phyloP scores from a whole-genome alignment of 148 eudicot genomes.

The Nepenthes mirabilis region DNA sequence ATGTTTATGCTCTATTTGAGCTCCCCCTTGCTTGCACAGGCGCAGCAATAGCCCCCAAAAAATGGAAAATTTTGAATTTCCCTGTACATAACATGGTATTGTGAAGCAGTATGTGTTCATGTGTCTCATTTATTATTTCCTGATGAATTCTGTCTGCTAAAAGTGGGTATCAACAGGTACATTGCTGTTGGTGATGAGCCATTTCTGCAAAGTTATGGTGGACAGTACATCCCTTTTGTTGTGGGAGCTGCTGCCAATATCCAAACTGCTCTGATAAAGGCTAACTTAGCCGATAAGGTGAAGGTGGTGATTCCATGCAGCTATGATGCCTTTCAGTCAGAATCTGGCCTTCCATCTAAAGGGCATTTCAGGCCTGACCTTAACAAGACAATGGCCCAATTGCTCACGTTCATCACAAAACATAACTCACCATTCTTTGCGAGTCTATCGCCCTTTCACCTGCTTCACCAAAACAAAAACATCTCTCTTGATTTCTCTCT shows the following conservation, averaged over 20 bases:
- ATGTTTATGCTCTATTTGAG: too few species aligned
- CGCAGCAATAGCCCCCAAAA: too few species aligned
- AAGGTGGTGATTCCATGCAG: constrained; percentile 79
- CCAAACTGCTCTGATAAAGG: constrained; percentile 52
- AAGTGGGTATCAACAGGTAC: constrained; percentile 27
- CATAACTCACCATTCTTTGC: constrained; percentile 60
- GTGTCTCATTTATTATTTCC: too few species aligned
- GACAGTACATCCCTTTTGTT: constrained; percentile 43
- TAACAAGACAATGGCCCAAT: constrained; percentile 66
- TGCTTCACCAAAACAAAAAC: constrained; percentile 46
- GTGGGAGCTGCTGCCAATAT: constrained; percentile 76
- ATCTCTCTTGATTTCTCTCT: constrained; percentile 59
- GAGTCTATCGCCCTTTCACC: constrained; percentile 57
- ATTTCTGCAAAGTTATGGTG: constrained; percentile 58
- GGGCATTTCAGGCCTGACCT: constrained; percentile 61
- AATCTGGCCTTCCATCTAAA: constrained; percentile 57
- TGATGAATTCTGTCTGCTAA: too few species aligned
- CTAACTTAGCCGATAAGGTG: constrained; percentile 48
- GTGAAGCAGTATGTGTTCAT: too few species aligned
- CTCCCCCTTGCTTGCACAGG: too few species aligned
- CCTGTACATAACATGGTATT: too few species aligned
- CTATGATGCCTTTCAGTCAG: constrained; percentile 51
- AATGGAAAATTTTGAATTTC: too few species aligned
- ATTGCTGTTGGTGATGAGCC: constrained; percentile 80
- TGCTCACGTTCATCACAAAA: constrained; percentile 50